Evolutionary conservation across 441 rosid genomes (phyloP), one percentile per base, ranked within the genome.

Genomic region (Metrosideros polymorpha): DNA sequence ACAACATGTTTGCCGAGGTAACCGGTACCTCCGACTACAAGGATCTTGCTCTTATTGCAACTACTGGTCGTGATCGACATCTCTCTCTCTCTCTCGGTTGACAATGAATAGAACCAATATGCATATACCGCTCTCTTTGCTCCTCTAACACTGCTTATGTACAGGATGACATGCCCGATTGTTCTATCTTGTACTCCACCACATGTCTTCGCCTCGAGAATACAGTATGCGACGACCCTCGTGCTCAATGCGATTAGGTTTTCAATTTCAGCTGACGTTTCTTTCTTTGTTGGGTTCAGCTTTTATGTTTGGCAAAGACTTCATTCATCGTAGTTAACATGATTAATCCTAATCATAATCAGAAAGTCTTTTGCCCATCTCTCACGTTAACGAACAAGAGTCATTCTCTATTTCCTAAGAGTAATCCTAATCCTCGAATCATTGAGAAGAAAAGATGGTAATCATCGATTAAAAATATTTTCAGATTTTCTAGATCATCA

Each of bases 1-100:
- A 90, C 94, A 84, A 91, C 50, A 42, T 86, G 89, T n/a, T 88
- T 90, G 35, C 94, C 92, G 0, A 92, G 29, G 87, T 92, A 89
- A 12, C 92, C 93, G 3, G 93, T 90, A 85, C 92, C 93, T 1
- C 93, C 93, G 25, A 90, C 87, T 6, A 92, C 85, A 29, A 92
- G 89, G 52, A 92, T 88, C 83, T 83, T 87, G 87, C 88, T 86
- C 51, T 25, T 32, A 57, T 59, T 75, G 75, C 1, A 61, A 61
- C 42, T 17, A 30, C 75, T 30, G 39, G 4, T 61, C 75, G 75
- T 8, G 75, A 30, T 61, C 39, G 42, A 1, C 75, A 61, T 61
- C 9, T 30, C 52, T 50, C 6, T 63, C 42, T 30, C 75, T 61
- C 42, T 30, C 75, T 61, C 42, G 18, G 66, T 59, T 29, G 39